Evolutionary conservation across 768 basidiomycete genomes (phyloP).

Genomic region (Tulasnella calospora): DNA sequence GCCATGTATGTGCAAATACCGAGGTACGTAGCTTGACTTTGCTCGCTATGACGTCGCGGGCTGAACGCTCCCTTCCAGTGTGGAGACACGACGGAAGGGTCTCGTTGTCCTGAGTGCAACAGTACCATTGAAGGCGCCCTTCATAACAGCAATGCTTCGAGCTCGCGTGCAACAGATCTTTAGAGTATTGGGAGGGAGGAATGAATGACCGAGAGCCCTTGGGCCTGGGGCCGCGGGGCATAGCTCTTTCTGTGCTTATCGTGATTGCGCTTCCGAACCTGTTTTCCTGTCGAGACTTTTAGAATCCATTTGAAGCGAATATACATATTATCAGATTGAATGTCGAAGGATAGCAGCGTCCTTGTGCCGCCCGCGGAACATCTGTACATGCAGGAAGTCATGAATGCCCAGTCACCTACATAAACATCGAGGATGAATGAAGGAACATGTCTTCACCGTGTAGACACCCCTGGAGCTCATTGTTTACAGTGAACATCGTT

Average conservation of each 20-base stretch:
- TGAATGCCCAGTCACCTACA: no score
- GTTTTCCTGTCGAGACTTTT: neutral
- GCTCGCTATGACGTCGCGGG: neutral
- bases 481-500: no score
- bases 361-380: no score
- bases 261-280: no score
- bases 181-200: conserved; percentile 9
- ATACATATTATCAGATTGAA: no score
- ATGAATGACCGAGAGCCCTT: conserved; percentile 7
- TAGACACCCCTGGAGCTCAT: neutral
- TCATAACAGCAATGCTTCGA: conserved; percentile 24
- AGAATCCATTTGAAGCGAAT: no score
- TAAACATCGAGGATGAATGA: no score
- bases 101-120: conserved; percentile 31
- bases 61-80: conserved; percentile 10
- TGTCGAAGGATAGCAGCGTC: no score
- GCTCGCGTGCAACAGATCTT: conserved; percentile 25
- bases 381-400: no score
- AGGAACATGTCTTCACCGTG: no score
- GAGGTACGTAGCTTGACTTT: conserved; percentile 25
- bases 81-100: conserved; percentile 23
- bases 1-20: conserved; percentile 29
- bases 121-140: conserved; percentile 28
- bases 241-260: neutral
- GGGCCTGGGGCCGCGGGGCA: neutral